Evolutionary conservation across 2,329 filamentous ascomycete genomes (phyloP).

Genomic region (Diaporthe sp.): DNA sequence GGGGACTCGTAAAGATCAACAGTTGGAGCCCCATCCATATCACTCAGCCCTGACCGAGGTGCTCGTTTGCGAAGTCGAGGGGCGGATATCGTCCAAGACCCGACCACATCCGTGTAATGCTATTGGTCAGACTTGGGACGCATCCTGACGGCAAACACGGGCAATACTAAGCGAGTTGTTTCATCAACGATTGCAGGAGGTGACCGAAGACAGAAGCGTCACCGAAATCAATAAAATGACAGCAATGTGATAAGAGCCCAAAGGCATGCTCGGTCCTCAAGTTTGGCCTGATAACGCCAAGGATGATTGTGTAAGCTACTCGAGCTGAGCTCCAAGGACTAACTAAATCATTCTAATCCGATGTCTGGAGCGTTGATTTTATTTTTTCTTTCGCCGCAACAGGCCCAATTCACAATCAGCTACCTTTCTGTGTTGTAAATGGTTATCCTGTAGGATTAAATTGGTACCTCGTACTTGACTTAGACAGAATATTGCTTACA

Average conservation of each 20-base stretch:
- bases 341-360: not conserved
- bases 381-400: not conserved
- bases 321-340: not conserved
- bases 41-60: not conserved
- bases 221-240: not conserved
- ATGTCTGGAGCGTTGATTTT: not conserved
- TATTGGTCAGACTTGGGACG: constrained; percentile 15
- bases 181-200: not conserved
- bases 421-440: not conserved
- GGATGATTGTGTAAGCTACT: not conserved
- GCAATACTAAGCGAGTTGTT: not conserved
- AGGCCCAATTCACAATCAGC: not conserved
- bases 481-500: not conserved
- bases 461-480: too few relatives aligned
- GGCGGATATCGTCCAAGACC: too few relatives aligned
- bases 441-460: too few relatives aligned
- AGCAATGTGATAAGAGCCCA: not conserved
- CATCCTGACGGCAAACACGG: too few relatives aligned
- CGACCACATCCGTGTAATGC: not conserved
- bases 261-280: too few relatives aligned
- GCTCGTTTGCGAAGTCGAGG: not conserved
- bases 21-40: not conserved
- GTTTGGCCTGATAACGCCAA: too few relatives aligned
- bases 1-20: not conserved
- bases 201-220: not conserved